Base-by-base conservation (phyloP, 2,329 filamentous ascomycete genomes). In the Colletotrichum paranaense region DNA sequence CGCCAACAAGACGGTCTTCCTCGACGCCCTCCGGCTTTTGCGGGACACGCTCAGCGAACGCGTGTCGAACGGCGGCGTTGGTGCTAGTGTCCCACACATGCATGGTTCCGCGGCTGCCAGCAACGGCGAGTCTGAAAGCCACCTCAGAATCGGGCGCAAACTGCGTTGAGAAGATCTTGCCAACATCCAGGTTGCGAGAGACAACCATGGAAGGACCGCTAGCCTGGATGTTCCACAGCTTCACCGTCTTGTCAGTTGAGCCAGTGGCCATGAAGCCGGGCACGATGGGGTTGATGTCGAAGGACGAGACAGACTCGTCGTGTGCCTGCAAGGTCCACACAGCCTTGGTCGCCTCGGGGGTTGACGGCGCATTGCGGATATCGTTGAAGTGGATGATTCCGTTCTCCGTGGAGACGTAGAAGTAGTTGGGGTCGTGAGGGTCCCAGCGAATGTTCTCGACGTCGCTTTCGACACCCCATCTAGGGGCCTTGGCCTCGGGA, bases 21-120 rank as follows among this genome's bases (percentile, higher is more conserved):
- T 92, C 90, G 59, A 91, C 89, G 19, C 87, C 91, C 62, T 90
- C 90, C 7, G 87, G 84, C 74, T 87, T 80, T 76, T 78, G 76
- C 22, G 90, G 88, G 11, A 86, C 79, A 91, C 92, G 78, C 86
- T 90, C 46, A 2, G 93, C 95, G 85, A 99, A 99, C 1, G 93
- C 92, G 75, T 93, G 90, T 72, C 97, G 91, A 38, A 99, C 95
- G 30, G 93, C 93, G 16, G 90, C 91, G 81, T 99, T 99, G 70
- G 97, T 99, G 82, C 94, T 91, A 26, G 97, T 98, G 83, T 98
- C 96, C 97, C 97, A 99, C 66, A 99, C 92, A 81, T 97, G 94
- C 80, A 98, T 92, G 46, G 91, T 90, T 58, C 97, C 97, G 86
- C 97, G 97, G 87, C 95, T 98, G 68, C 97, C 97, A 7, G 96